Evolutionary conservation across 2,329 filamentous ascomycete genomes (phyloP), one percentile per base, ranked within the genome.

Genomic region (Myrmaecium sp.): DNA sequence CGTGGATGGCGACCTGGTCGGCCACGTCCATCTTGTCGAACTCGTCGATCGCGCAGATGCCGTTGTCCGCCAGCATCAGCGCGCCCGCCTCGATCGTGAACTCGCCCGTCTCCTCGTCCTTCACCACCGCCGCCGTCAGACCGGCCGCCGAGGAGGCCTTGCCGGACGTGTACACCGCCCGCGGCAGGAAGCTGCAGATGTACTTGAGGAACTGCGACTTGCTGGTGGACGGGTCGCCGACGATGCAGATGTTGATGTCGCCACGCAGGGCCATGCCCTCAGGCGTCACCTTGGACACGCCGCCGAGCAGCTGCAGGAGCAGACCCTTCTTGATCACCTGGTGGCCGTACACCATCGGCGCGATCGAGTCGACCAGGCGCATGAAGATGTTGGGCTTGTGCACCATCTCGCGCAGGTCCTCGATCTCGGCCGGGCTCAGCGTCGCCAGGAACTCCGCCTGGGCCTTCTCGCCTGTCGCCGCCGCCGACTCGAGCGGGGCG

Each of bases 11-110:
- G 29, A 98, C 89, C 57, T 98, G 89, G 50, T 98, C 89, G 27
- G 62, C 73, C 34, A 98, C 79, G 44, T 98, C 89, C 89, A 98
- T 98, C 61, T 98, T 98, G 69, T 98, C 89, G 42, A 98, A 98
- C 50, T 98, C 89, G 47, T 98, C 89, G 48, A 98, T 98, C 32
- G 83, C 84, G 53, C 89, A 98, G 42, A 95, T 91, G 28, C 89
- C 89, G 39, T 93, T 94, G 44, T 95, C 70, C 13, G 89, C 89
- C 33, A 98, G 62, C 89, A 98, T 95, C 31, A 98, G 70, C 8
- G 89, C 89, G 58, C 89, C 89, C 5, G 89, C 89, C 57, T 98
- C 89, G 40, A 98, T 98, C 9, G 89, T 98, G 50, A 94, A 94
- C 47, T 98, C 89, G 37, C 89, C 89, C 12, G 89, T 98, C 56